These are phyloP conservation scores for Phytophthora macrochlamydospora DNA, from an alignment of 352 stramenopile species.

Conservation along the genomic window DNA sequence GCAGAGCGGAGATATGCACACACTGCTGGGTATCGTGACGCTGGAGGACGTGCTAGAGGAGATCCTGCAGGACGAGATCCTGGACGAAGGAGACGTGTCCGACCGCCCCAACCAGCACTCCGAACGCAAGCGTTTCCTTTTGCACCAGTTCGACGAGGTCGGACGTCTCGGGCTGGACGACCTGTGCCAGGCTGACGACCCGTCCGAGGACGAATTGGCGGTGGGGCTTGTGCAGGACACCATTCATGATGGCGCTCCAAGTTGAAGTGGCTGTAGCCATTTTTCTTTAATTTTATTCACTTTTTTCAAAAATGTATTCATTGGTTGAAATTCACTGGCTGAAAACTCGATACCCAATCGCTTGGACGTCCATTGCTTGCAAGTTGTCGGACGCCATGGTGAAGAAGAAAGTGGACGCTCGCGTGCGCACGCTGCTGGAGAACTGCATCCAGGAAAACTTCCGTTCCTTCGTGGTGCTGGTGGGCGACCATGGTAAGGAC, in stretches of 20 bases:
- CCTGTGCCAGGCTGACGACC: constrained; percentile 44
- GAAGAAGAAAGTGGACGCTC: constrained; percentile 99
- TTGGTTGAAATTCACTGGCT: not conserved
- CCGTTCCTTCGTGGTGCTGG: constrained; percentile 97
- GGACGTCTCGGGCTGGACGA: constrained; percentile 55
- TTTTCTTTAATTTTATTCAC: no score
- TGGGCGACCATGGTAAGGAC: constrained; percentile 99
- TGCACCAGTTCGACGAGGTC: constrained; percentile 47
- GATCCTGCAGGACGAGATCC: constrained; percentile 96
- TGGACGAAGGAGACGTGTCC: constrained; percentile 94
- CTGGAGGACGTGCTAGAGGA: constrained; percentile 99
- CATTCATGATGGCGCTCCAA: not conserved
- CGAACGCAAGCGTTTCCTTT: constrained; percentile 54
- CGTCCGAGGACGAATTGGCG: constrained; percentile 39
- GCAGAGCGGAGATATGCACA: constrained; percentile 89
- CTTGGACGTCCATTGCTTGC: constrained; percentile 3
- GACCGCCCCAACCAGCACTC: constrained; percentile 37
- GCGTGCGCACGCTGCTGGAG: constrained; percentile 97
- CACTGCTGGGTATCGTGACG: constrained; percentile 97
- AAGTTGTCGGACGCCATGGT: constrained; percentile 83
- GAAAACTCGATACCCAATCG: not conserved
- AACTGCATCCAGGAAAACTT: constrained; percentile 97
- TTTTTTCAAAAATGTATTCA: no score
- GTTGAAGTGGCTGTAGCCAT: not conserved
- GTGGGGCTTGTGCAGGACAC: constrained; percentile 19